Conservation (phyloP, 73 alveolate species). For the Uronychia binucleata region DNA sequence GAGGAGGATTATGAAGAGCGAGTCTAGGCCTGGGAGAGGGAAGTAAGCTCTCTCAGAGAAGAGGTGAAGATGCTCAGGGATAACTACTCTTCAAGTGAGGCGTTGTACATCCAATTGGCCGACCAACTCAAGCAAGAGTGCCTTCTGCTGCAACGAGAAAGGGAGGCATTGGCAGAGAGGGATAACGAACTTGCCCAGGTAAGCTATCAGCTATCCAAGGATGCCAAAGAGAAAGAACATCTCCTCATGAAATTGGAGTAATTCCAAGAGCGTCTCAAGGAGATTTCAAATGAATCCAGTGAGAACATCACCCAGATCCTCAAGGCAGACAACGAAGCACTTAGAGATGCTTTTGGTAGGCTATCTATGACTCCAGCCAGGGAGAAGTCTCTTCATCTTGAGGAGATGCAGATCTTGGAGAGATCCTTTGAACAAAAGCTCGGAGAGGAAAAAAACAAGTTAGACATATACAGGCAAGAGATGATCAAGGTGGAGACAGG, state of each 20-base stretch:
- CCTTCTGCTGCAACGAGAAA: neutral
- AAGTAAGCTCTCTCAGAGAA: neutral
- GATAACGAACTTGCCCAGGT: neutral
- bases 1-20: neutral
- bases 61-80: neutral
- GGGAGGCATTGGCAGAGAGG: neutral
- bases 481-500: neutral
- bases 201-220: neutral
- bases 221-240: neutral
- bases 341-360: neutral
- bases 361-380: neutral
- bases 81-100: neutral
- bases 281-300: neutral
- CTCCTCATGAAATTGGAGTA: neutral
- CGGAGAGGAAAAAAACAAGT: neutral
- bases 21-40: neutral
- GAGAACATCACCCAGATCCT: neutral
- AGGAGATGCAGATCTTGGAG: neutral
- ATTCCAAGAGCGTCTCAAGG: neutral
- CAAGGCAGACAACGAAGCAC: neutral
- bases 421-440: neutral
- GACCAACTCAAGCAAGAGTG: neutral
- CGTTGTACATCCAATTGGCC: neutral
- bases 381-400: neutral
- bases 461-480: neutral